Evolutionary conservation across 306 rosid species (phyloP), one percentile per base, ranked within the genome.

Genomic region (cucumber (Cucumis sativus)): DNA sequence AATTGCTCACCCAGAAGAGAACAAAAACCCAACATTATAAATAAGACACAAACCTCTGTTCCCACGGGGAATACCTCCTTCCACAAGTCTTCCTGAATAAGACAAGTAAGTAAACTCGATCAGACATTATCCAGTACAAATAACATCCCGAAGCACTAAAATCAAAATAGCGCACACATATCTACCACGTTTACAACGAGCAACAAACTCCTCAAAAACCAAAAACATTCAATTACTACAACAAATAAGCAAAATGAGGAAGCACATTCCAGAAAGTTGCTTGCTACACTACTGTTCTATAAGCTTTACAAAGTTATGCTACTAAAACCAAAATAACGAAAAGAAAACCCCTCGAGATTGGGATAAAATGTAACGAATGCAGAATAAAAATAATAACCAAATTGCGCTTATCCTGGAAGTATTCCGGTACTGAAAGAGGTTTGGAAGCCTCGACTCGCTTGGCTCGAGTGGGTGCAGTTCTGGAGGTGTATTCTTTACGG

Each of bases 361-460:
- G 55, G 55, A 68, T 67, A 55, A 67, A 67, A 67, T n/a, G 45
- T 54, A 4, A 63, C 25, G 25, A 69, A 40, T 10, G 33, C 40
- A 28, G 37, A 28, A 41, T 21, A 6, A 63, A 4, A 54, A 57
- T 0, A 8, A 17, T 80, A 23, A 83, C 86, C 85, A 83, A 63
- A 57, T 83, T 82, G 10, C 84, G 85, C 58, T 80, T 75, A 52
- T 86, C 89, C 81, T 86, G 82, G 16, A 81, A 80, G 79, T 81
- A 86, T 60, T 83, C 80, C 0, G 85, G 85, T 12, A 81, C 84
- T 20, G 85, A 47, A 60, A 78, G 37, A 4, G 87, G 88, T 64
- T 87, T 84, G 16, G 89, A 18, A 25, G 83, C 68, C 82, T 79
- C 87, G 69, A 78, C 83, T 21, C 87, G 92, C 84, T 91, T 91